Conservation (phyloP, 805 yeast genomes). For the Ogataea siamensis region DNA sequence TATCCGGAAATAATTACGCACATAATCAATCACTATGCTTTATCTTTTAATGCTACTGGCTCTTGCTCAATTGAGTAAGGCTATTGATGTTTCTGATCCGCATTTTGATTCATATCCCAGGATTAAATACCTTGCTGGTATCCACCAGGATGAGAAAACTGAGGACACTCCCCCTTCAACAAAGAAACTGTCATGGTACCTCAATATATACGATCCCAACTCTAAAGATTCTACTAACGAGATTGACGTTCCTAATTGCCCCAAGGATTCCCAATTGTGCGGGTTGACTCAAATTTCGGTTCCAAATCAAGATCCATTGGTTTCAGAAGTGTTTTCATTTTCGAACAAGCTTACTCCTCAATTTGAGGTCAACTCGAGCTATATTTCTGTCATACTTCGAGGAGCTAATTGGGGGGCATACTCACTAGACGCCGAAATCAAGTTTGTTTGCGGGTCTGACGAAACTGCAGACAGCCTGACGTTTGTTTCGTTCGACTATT, state of each 20-base stretch:
- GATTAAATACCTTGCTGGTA: conserved; percentile 48
- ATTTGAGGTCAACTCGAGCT: conserved; percentile 27
- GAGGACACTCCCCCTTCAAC: conserved; percentile 77
- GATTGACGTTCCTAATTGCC: conserved; percentile 51
- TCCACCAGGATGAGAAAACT: conserved; percentile 39
- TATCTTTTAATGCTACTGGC: conserved; percentile 1
- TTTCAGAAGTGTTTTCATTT: conserved; percentile 63
- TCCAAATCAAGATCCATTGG: conserved; percentile 46
- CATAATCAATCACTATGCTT: conserved; percentile 4
- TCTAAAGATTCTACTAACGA: conserved; percentile 32
- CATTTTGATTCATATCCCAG: conserved; percentile 39
- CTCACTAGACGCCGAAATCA: conserved; percentile 44
- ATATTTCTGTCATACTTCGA: conserved; percentile 40
- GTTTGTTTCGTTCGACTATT: conserved; percentile 40
- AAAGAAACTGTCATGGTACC: conserved; percentile 60
- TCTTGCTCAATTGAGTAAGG: conserved; percentile 8
- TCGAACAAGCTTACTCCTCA: conserved; percentile 41
- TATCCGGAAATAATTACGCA: conserved; percentile 5
- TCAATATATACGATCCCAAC: conserved; percentile 67
- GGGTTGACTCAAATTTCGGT: conserved; percentile 59
- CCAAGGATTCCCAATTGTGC: conserved; percentile 72
- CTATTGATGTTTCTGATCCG: conserved; percentile 29
- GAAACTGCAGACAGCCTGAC: conserved; percentile 28
- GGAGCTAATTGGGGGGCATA: conserved; percentile 73
- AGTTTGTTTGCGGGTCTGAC: conserved; percentile 45